phyloP scores from a whole-genome alignment of 1,284 basidiomycete species.

The Chondrostereum purpureum region DNA sequence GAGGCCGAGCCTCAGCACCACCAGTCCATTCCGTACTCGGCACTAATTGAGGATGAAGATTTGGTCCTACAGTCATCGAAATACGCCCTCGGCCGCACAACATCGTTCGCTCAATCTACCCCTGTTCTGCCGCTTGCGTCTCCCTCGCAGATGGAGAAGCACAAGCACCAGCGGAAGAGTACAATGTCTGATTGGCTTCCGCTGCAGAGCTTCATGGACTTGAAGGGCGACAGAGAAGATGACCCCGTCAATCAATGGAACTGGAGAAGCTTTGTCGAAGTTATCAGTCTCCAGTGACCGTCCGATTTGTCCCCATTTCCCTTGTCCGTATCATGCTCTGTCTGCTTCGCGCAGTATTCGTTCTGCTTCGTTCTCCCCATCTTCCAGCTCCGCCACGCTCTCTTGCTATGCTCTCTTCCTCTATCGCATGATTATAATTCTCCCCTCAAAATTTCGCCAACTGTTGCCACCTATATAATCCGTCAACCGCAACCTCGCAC shows the following conservation, averaged over 20 bases:
- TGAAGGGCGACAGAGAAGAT: background rate
- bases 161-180: background rate
- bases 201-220: conserved; percentile 4
- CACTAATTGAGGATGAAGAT: background rate
- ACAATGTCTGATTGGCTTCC: conserved; percentile 2
- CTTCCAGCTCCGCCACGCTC: background rate
- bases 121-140: background rate
- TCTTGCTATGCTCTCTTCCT: background rate
- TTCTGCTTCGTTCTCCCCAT: background rate
- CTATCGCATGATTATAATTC: background rate
- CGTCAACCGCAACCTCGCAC: too few species aligned
- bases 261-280: conserved; percentile 4
- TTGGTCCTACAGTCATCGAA: background rate
- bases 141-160: too few species aligned
- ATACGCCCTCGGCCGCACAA: background rate
- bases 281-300: background rate
- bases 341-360: too few species aligned
- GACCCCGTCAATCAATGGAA: background rate
- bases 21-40: background rate
- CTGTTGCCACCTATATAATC: background rate
- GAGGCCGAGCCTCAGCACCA: background rate
- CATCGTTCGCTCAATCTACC: background rate
- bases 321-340: background rate
- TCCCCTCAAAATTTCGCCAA: background rate
- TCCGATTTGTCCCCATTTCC: background rate